Percentiles rank a stretch among this genome's conserved stretches.
phyloP scores from a whole-genome alignment of 2,329 filamentous ascomycete species.

The Microdochium nivale region DNA sequence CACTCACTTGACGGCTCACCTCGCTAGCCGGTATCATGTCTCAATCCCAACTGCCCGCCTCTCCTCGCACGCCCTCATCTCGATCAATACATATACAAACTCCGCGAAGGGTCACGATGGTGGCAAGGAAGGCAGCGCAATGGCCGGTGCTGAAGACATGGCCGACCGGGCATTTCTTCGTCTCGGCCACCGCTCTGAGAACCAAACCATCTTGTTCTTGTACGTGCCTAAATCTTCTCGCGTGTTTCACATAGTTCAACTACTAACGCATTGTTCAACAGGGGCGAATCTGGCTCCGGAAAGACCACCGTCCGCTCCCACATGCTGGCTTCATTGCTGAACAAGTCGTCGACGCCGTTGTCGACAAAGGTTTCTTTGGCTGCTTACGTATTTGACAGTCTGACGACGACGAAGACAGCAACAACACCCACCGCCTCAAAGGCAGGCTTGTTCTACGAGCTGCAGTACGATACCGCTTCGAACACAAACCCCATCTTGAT shows the following conservation, averaged over 20 bases:
- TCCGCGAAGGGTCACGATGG: slow-evolving; percentile 86
- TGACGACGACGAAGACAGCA: slow-evolving; percentile 94
- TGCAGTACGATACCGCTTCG: slow-evolving; percentile 90
- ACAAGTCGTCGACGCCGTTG: slow-evolving; percentile 84
- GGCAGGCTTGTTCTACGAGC: slow-evolving; percentile 87
- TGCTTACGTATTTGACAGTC: slow-evolving; percentile 88
- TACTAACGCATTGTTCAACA: slow-evolving; percentile 24
- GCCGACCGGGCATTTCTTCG: slow-evolving; percentile 79
- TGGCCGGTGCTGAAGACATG: slow-evolving; percentile 87
- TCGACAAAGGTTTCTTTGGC: slow-evolving; percentile 90
- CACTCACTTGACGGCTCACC: slow-evolving; percentile 70
- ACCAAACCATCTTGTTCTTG: slow-evolving; percentile 89
- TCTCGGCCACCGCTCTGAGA: slow-evolving; percentile 81
- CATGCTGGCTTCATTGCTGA: slow-evolving; percentile 74
- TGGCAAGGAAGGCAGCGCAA: slow-evolving; percentile 81
- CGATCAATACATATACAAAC: slow-evolving; percentile 89
- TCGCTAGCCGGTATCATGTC: slow-evolving; percentile 86
- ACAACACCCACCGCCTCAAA: slow-evolving; percentile 95
- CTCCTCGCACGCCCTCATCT: slow-evolving; percentile 85
- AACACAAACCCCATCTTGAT: slow-evolving; percentile 80
- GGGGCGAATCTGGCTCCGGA: slow-evolving; percentile 90
- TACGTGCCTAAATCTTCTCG: slow-evolving; percentile 41
- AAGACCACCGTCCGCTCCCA: slow-evolving; percentile 94
- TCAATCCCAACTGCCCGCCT: slow-evolving; percentile 79
- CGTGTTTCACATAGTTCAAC: not conserved